Evolutionary conservation across 2,329 filamentous ascomycete species (phyloP).

Genomic region (Fusarium avenaceum): DNA sequence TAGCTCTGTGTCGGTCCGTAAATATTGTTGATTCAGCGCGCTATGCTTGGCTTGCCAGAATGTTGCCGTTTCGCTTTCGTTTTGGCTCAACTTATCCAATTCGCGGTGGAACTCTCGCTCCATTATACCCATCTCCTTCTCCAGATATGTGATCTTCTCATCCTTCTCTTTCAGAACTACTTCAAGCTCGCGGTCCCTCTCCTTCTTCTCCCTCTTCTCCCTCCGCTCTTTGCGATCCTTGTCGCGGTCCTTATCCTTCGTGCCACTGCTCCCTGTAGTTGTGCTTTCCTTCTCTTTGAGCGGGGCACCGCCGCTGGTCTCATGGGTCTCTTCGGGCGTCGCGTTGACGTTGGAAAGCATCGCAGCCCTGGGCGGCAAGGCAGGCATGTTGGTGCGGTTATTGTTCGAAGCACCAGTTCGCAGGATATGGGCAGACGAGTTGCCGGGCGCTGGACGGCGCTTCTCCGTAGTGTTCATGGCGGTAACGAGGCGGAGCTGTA

Average conservation of each 20-base stretch:
- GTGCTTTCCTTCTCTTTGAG: constrained; percentile 48
- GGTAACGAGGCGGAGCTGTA: constrained; percentile 21
- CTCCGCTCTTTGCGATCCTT: constrained; percentile 48
- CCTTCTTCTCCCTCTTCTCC: constrained; percentile 44
- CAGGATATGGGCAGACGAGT: constrained; percentile 41
- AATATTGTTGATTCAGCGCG: constrained; percentile 64
- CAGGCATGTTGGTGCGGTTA: constrained; percentile 50
- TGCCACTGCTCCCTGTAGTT: constrained; percentile 53
- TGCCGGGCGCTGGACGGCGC: constrained; percentile 55
- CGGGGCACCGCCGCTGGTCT: constrained; percentile 46
- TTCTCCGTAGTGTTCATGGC: constrained; percentile 61
- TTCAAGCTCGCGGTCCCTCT: constrained; percentile 48
- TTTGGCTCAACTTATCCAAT: constrained; percentile 65
- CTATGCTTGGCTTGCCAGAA: constrained; percentile 72
- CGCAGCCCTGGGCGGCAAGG: constrained; percentile 51
- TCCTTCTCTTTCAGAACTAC: constrained; percentile 62
- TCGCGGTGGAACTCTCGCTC: constrained; percentile 67
- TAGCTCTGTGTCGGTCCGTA: constrained; percentile 67
- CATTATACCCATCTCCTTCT: constrained; percentile 66
- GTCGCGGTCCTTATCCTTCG: constrained; percentile 51
- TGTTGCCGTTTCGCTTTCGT: constrained; percentile 67
- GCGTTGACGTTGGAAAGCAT: constrained; percentile 44
- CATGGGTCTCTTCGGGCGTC: constrained; percentile 47
- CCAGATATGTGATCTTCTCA: constrained; percentile 64
- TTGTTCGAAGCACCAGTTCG: constrained; percentile 49